These are phyloP conservation scores for Cordyceps farinosa DNA, from an alignment of 2,329 filamentous ascomycete genomes.

Conservation along the genomic window DNA sequence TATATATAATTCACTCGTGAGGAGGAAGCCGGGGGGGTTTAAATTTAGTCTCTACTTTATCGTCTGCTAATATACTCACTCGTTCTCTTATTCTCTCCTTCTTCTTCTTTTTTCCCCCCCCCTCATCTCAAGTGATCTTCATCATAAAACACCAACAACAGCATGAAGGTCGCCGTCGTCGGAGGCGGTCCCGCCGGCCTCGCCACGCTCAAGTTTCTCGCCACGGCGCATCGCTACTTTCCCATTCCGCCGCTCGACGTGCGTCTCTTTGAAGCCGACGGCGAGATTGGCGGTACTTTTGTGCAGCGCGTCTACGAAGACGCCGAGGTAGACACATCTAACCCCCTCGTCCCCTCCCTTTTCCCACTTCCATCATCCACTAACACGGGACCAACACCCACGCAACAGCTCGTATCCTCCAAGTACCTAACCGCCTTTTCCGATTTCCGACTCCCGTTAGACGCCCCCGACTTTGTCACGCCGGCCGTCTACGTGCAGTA, in stretches of 20 bases:
- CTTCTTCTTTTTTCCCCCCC: not conserved
- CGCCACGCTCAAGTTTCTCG: slow-evolving; percentile 39
- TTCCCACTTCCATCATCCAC: not conserved
- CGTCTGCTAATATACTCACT: no score
- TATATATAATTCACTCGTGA: no score
- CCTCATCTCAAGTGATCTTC: not conserved
- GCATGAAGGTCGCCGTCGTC: slow-evolving; percentile 39
- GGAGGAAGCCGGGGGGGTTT: no score
- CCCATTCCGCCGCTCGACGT: slow-evolving; percentile 37
- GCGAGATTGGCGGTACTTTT: slow-evolving; percentile 46
- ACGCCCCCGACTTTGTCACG: slow-evolving; percentile 43
- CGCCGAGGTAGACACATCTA: slow-evolving; percentile 34
- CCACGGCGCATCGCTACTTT: slow-evolving; percentile 37
- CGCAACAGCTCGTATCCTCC: slow-evolving; percentile 43
- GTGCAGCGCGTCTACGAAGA: slow-evolving; percentile 45
- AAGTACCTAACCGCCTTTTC: slow-evolving; percentile 50
- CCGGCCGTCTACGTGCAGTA: slow-evolving; percentile 40
- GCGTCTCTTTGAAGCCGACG: slow-evolving; percentile 42
- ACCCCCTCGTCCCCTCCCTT: not conserved
- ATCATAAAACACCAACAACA: not conserved
- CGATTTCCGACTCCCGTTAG: slow-evolving; percentile 41
- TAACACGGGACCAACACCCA: not conserved
- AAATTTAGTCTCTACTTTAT: no score
- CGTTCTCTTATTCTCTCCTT: no score
- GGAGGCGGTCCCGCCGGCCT: slow-evolving; percentile 44